Percentiles rank a stretch among this genome's conserved stretches.
Evolutionary conservation across 2,329 filamentous ascomycete species (phyloP).

Genomic region (Aspergillus brasiliensis): DNA sequence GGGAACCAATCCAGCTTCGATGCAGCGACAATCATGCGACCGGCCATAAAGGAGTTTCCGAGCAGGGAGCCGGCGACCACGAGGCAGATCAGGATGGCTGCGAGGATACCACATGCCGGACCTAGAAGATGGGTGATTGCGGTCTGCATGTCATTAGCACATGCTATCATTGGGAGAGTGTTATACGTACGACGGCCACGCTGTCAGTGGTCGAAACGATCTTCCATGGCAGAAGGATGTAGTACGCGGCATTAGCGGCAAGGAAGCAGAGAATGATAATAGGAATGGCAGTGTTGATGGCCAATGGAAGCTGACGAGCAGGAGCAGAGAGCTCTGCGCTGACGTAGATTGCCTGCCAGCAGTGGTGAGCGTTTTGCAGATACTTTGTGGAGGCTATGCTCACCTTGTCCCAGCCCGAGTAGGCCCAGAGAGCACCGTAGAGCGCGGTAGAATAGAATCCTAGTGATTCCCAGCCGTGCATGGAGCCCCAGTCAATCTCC

Average conservation of each 20-base stretch:
- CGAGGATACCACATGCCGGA: constrained; percentile 12
- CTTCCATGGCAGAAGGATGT: constrained; percentile 20
- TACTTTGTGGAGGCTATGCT: not conserved
- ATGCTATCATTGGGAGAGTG: not conserved
- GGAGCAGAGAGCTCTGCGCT: constrained; percentile 20
- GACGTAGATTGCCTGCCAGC: constrained; percentile 18
- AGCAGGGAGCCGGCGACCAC: constrained; percentile 21
- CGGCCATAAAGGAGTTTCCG: constrained; percentile 19
- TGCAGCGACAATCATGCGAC: constrained; percentile 20
- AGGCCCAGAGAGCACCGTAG: constrained; percentile 22
- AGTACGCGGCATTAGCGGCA: constrained; percentile 19
- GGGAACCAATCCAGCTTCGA: constrained; percentile 20
- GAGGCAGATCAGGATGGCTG: constrained; percentile 16
- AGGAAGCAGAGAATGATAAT: constrained; percentile 20
- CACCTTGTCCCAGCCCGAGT: constrained; percentile 24
- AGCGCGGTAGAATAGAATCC: constrained; percentile 21
- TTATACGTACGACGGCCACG: constrained; percentile 17
- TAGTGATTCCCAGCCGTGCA: constrained; percentile 18
- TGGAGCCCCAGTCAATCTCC: constrained; percentile 16
- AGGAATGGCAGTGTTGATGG: constrained; percentile 20
- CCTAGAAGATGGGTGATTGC: constrained; percentile 18
- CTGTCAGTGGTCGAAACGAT: constrained; percentile 20
- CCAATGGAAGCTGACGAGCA: constrained; percentile 19
- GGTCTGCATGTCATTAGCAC: constrained; percentile 8
- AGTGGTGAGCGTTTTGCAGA: not conserved